Evolutionary conservation across 2,329 filamentous ascomycete genomes (phyloP), one percentile per base, ranked within the genome.

Genomic region (Cucurbitaria berberidis): DNA sequence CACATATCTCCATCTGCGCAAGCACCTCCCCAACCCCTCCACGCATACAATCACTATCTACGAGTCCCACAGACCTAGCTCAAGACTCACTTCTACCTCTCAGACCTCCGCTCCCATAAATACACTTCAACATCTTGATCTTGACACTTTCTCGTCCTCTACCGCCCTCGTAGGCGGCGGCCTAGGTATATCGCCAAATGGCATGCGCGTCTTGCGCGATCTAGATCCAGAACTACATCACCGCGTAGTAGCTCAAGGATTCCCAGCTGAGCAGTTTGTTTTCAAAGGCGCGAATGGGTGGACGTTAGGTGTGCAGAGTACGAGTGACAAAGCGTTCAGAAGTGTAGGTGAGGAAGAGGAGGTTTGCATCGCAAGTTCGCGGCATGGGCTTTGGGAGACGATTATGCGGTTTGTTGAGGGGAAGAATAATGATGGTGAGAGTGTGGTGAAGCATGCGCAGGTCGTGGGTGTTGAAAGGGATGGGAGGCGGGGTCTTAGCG

Each of bases 161-260:
- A 61, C 61, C 9, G 53, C 52, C 21, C 45, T 60, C 27, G 51
- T 67, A 7, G 68, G 69, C 7, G 64, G 62, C 21, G 62, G 67
- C 15, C 55, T 73, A n/a, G 66, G 63, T 11, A 52, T 73, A 48
- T 57, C 58, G 8, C 62, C 70, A 0, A 73, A 73, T 29, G 68
- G 66, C 15, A 60, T 68, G 50, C 61, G 62, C 1, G 57, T 64
- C 9, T 52, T 72, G 15, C 32, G 50, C 15, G 52, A 61, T 26
- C 54, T 73, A 8, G 42, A 56, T 21, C 32, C 34, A 11, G 51
- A 52, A 1, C 42, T 74, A 18, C 46, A 64, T 26, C 49, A 59
- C 29, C 45, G 48, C 13, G 57, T 72, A 7, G 47, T 48, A 7
- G 58, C 56, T 1, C 62, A 67, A 29, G 62, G 62, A 5, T 72